phyloP scores from a whole-genome alignment of 495 filamentous ascomycete species.

The Trichoderma reesei region DNA sequence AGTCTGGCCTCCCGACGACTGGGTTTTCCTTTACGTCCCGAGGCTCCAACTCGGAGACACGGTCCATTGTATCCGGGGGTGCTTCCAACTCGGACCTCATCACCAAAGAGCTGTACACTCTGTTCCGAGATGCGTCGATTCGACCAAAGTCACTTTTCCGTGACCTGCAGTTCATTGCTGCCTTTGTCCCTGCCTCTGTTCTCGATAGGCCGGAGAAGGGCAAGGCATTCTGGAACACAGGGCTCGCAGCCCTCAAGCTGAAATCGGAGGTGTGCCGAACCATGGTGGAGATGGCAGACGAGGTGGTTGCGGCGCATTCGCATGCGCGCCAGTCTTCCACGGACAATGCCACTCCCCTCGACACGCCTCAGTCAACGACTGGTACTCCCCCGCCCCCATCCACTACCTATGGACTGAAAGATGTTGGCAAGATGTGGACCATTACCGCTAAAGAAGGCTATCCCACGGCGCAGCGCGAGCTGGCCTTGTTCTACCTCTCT shows the following conservation, averaged over 20 bases:
- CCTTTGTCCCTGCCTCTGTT: slow-evolving; percentile 72
- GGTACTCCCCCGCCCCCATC: slow-evolving; percentile 26
- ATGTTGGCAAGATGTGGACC: slow-evolving; percentile 86
- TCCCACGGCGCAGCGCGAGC: slow-evolving; percentile 83
- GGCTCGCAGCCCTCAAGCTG: slow-evolving; percentile 73
- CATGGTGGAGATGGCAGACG: slow-evolving; percentile 81
- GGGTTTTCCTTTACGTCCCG: slow-evolving; percentile 17
- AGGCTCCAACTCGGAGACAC: slow-evolving; percentile 27
- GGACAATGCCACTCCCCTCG: slow-evolving; percentile 13
- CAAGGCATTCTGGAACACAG: slow-evolving; percentile 92
- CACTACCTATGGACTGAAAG: slow-evolving; percentile 56
- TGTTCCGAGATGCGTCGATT: slow-evolving; percentile 67
- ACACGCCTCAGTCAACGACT: slow-evolving; percentile 4
- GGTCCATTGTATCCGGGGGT: slow-evolving; percentile 33
- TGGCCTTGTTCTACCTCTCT: slow-evolving; percentile 89
- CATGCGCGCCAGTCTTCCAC: slow-evolving; percentile 27
- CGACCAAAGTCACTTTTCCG: slow-evolving; percentile 89
- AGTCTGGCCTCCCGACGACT: slow-evolving; percentile 12
- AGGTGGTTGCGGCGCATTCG: slow-evolving; percentile 53
- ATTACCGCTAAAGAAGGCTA: slow-evolving; percentile 93
- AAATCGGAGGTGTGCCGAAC: slow-evolving; percentile 84
- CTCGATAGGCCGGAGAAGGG: slow-evolving; percentile 80
- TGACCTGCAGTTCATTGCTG: slow-evolving; percentile 89
- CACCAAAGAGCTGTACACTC: slow-evolving; percentile 63
- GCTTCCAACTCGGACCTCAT: slow-evolving; percentile 60